Conservation (phyloP, 2,329 filamentous ascomycete species). For the Alternaria gaisen region DNA sequence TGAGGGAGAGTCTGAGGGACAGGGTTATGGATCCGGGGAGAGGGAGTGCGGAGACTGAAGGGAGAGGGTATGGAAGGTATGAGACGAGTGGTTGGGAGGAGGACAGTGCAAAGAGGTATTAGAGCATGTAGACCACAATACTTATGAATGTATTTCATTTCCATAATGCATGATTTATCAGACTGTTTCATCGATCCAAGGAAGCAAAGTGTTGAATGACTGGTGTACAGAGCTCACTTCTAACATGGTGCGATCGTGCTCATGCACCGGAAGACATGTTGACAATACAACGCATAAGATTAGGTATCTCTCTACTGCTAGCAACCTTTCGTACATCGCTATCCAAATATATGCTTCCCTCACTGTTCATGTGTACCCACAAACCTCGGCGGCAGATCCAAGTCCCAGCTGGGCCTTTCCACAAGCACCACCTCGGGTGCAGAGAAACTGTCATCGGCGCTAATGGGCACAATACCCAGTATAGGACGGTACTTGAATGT, state of each 20-base stretch:
- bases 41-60: conserved; percentile 15
- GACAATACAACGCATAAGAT: conserved; percentile 7
- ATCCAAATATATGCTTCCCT: neutral
- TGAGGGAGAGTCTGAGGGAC: conserved; percentile 14
- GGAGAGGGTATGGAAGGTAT: neutral
- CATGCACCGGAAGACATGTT: neutral
- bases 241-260: neutral
- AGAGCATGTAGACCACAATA: neutral
- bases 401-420: conserved; percentile 85
- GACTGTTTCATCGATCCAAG: neutral
- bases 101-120: conserved; percentile 1
- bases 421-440: conserved; percentile 83
- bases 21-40: conserved; percentile 13
- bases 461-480: conserved; percentile 73
- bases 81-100: conserved; percentile 8
- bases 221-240: neutral
- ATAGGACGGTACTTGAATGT: conserved; percentile 97
- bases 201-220: neutral
- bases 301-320: conserved; percentile 1
- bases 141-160: neutral
- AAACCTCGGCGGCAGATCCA: conserved; percentile 76
- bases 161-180: neutral
- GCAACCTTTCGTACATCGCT: neutral
- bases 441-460: conserved; percentile 48
- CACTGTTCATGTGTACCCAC: conserved; percentile 49